These are phyloP conservation scores for Hypomyces rosellus DNA, from an alignment of 2,329 filamentous ascomycete genomes.

Conservation along the genomic window DNA sequence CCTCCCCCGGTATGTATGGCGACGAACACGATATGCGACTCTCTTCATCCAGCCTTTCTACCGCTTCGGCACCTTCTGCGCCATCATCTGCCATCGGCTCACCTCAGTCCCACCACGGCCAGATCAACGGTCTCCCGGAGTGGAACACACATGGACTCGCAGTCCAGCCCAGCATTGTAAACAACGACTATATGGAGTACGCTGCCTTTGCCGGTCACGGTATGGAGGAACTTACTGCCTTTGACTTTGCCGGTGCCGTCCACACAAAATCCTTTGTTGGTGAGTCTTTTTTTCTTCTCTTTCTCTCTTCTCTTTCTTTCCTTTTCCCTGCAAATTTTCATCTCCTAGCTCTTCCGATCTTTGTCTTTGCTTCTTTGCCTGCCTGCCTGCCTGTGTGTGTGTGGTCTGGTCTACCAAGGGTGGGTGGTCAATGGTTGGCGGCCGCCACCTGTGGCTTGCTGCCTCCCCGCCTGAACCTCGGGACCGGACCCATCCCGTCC, in stretches of 20 bases:
- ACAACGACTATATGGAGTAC: slow-evolving; percentile 52
- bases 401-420: not conserved
- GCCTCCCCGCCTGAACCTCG: not conserved
- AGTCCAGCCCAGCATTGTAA: slow-evolving; percentile 58
- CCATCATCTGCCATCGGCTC: slow-evolving; percentile 63
- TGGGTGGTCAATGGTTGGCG: not conserved
- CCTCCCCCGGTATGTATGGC: slow-evolving; percentile 43
- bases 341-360: not conserved
- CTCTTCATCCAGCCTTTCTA: slow-evolving; percentile 54
- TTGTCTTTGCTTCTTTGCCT: not conserved
- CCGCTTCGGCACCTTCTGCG: slow-evolving; percentile 55
- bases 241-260: slow-evolving; percentile 34
- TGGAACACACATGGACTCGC: slow-evolving; percentile 52
- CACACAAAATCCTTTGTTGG: slow-evolving; percentile 50
- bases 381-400: not conserved
- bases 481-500: not conserved
- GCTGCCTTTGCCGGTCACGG: slow-evolving; percentile 38
- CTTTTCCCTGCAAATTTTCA: not conserved
- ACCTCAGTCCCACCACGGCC: slow-evolving; percentile 56
- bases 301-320: too few relatives aligned
- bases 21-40: slow-evolving; percentile 46
- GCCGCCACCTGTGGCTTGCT: not conserved
- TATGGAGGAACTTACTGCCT: slow-evolving; percentile 45
- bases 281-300: slow-evolving; percentile 36
- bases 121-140: slow-evolving; percentile 50